A percentile compares a stretch with the other conserved stretches of the same genome.
phyloP scores from a whole-genome alignment of 371 early-diverging fungal genomes.

The Entomophthora muscae region DNA sequence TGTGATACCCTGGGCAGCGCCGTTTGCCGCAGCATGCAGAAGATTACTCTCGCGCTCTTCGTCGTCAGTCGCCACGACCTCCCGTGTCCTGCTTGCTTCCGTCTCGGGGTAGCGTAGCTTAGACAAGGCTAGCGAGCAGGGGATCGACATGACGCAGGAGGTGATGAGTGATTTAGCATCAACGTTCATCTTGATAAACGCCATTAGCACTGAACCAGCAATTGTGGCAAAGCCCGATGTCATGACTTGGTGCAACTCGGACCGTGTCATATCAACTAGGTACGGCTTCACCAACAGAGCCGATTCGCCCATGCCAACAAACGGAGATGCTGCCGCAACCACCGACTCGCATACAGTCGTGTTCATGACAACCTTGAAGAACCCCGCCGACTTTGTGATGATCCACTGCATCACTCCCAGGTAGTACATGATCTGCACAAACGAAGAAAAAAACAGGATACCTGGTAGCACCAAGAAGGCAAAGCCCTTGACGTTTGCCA shows the following conservation, averaged over 20 bases:
- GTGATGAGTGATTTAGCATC: slow-evolving; percentile 47
- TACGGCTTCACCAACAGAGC: slow-evolving; percentile 67
- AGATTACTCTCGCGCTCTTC: slow-evolving; percentile 50
- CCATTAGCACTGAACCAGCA: slow-evolving; percentile 73
- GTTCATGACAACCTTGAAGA: slow-evolving; percentile 48
- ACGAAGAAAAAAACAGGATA: slow-evolving; percentile 69
- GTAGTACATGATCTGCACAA: slow-evolving; percentile 72
- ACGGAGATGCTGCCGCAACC: slow-evolving; percentile 70
- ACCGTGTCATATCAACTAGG: slow-evolving; percentile 61
- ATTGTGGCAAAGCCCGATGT: slow-evolving; percentile 80
- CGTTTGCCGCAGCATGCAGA: slow-evolving; percentile 74
- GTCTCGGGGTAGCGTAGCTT: too few species aligned
- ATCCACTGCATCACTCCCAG: slow-evolving; percentile 71
- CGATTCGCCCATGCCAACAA: slow-evolving; percentile 73
- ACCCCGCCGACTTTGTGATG: slow-evolving; percentile 40
- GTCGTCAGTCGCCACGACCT: slow-evolving; percentile 35
- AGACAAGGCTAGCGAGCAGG: too few species aligned
- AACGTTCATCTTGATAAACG: slow-evolving; percentile 46
- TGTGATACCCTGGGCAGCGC: slow-evolving; percentile 67
- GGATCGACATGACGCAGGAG: too few species aligned
- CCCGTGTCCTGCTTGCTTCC: slow-evolving; percentile 53
- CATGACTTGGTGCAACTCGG: slow-evolving; percentile 79
- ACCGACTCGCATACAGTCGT: slow-evolving; percentile 78
- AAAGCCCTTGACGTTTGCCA: slow-evolving; percentile 25
- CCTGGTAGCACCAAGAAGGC: slow-evolving; percentile 64